Evolutionary conservation across 768 basidiomycete species (phyloP).

Genomic region (Russula abietina): DNA sequence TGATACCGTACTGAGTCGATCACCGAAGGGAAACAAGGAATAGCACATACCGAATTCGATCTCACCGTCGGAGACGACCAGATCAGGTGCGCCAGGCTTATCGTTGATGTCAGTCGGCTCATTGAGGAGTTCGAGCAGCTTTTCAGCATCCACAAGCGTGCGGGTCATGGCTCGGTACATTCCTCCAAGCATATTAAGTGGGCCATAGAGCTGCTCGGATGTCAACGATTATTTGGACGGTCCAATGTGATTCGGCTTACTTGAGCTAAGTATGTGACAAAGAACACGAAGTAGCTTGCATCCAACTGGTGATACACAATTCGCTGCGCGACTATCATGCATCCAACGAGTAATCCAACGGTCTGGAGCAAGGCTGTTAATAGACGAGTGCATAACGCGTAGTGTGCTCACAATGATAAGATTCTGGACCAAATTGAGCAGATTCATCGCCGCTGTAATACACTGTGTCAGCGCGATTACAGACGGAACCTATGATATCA

Average conservation of each 20-base stretch:
- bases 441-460: constrained; percentile 54
- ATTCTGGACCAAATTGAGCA: constrained; percentile 75
- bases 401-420: constrained; percentile 59
- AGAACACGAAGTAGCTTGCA: constrained; percentile 66
- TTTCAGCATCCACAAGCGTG: constrained; percentile 77
- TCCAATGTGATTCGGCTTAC: constrained; percentile 34
- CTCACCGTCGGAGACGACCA: constrained; percentile 65
- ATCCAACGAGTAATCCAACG: constrained; percentile 74
- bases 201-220: constrained; percentile 52
- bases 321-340: constrained; percentile 67
- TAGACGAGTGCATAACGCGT: neutral
- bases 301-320: constrained; percentile 49
- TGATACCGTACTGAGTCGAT: constrained; percentile 29
- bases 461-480: neutral
- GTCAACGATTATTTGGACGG: constrained; percentile 3
- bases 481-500: constrained; percentile 8
- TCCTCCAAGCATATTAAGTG: constrained; percentile 71
- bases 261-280: constrained; percentile 78
- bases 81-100: constrained; percentile 64
- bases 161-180: constrained; percentile 74
- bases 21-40: neutral
- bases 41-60: constrained; percentile 74
- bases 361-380: constrained; percentile 39
- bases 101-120: constrained; percentile 84
- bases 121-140: constrained; percentile 70